A percentile compares a stretch with the other conserved stretches of the same genome.
Conservation (phyloP, 2,329 filamentous ascomycete genomes). For the Onygenales sp. region DNA sequence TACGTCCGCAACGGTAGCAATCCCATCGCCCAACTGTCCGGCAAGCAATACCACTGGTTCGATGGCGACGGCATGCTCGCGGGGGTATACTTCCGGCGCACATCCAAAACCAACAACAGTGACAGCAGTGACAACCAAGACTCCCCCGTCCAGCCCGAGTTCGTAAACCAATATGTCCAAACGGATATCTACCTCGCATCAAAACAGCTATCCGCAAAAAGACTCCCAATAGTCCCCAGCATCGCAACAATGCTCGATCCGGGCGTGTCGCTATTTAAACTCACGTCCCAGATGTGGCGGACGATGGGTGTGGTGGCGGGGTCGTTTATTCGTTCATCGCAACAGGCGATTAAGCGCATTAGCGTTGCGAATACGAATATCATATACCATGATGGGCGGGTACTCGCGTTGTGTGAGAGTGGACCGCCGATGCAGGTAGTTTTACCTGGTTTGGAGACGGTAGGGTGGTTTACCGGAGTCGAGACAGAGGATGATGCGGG, state of each 20-base stretch:
- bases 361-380: constrained; percentile 62
- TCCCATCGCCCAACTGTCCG: constrained; percentile 53
- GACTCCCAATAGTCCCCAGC: constrained; percentile 54
- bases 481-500: constrained; percentile 36
- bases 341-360: constrained; percentile 53
- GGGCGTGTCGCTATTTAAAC: constrained; percentile 42
- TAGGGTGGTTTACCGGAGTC: constrained; percentile 60
- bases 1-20: constrained; percentile 67
- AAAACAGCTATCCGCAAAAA: constrained; percentile 37
- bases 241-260: constrained; percentile 57
- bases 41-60: constrained; percentile 61
- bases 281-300: constrained; percentile 46
- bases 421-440: constrained; percentile 59
- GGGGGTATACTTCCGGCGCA: constrained; percentile 51
- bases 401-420: constrained; percentile 61
- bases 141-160: constrained; percentile 45
- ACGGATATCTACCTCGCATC: constrained; percentile 56
- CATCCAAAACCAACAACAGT: constrained; percentile 2
- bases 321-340: constrained; percentile 49
- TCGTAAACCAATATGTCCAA: constrained; percentile 60
- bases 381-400: constrained; percentile 58
- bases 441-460: constrained; percentile 55
- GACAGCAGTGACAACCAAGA: constrained; percentile 13
- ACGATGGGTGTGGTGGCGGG: constrained; percentile 49
- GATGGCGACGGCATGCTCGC: constrained; percentile 68